These are phyloP conservation scores for Thraustotheca clavata DNA, from an alignment of 352 stramenopile genomes.

Conservation along the genomic window DNA sequence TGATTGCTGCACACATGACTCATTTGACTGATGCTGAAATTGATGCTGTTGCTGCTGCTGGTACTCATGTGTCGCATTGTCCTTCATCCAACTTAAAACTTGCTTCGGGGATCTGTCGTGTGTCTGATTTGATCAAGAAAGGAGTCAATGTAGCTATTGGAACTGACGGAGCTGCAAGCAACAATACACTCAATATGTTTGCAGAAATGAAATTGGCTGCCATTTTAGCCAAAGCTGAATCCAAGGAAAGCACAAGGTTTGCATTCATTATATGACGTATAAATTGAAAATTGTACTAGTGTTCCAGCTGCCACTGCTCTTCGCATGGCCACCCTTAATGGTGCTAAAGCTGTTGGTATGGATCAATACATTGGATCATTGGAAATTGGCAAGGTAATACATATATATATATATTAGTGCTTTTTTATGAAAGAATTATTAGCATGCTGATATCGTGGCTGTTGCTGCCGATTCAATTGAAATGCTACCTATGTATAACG, in stretches of 20 bases:
- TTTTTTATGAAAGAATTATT: no score
- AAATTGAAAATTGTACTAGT: not conserved
- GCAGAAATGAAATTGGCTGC: conserved; percentile 82
- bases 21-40: conserved; percentile 82
- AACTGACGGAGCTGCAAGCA: conserved; percentile 79
- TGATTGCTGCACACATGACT: conserved; percentile 81
- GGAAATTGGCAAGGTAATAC: conserved; percentile 69
- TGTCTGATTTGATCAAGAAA: conserved; percentile 57
- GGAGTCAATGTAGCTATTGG: conserved; percentile 84
- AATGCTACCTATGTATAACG: conserved; percentile 84
- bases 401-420: no score
- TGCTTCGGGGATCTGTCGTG: conserved; percentile 70
- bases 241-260: conserved; percentile 41
- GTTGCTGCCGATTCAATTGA: conserved; percentile 74
- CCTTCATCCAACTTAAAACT: conserved; percentile 88
- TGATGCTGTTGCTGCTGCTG: conserved; percentile 37
- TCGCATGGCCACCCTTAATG: conserved; percentile 86
- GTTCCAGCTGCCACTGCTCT: conserved; percentile 51
- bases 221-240: conserved; percentile 75
- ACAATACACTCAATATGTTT: conserved; percentile 89
- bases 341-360: conserved; percentile 73
- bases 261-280: not conserved
- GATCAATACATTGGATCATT: conserved; percentile 77
- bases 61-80: conserved; percentile 76
- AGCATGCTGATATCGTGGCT: conserved; percentile 69